A percentile compares a stretch with the other conserved stretches of the same genome.
These are phyloP conservation scores for Purshia tridentata DNA, from an alignment of 306 rosid species.

Conservation along the genomic window DNA sequence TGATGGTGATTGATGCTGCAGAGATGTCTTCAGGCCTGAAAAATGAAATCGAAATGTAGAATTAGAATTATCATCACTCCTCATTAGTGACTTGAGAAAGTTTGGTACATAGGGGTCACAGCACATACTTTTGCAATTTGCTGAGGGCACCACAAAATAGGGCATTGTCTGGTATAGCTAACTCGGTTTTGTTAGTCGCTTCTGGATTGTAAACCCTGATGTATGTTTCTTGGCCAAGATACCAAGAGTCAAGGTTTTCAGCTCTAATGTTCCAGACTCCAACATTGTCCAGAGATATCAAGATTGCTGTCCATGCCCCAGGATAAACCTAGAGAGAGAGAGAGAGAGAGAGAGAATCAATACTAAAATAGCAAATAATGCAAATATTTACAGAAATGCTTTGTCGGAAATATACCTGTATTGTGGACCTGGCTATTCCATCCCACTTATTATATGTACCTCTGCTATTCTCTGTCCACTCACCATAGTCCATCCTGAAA, in stretches of 20 bases:
- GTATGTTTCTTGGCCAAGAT: conserved; percentile 97
- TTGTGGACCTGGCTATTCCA: conserved; percentile 86
- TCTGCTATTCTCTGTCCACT: conserved; percentile 91
- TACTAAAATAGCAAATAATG: neutral
- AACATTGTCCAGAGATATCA: conserved; percentile 89
- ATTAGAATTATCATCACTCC: neutral
- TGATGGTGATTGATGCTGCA: conserved; percentile 38
- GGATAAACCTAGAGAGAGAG: conserved; percentile 66
- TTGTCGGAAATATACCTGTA: conserved; percentile 54
- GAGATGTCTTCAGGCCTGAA: conserved; percentile 71
- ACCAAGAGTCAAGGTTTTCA: conserved; percentile 92
- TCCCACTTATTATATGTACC: conserved; percentile 99
- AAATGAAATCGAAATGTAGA: conserved; percentile 15
- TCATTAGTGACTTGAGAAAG: neutral
- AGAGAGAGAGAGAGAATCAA: neutral
- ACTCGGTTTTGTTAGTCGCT: conserved; percentile 85
- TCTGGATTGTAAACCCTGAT: conserved; percentile 79
- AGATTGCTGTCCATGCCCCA: conserved; percentile 91
- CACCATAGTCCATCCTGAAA: conserved; percentile 94
- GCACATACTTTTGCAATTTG: conserved; percentile 69
- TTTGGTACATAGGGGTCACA: conserved; percentile 8
- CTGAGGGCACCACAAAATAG: conserved; percentile 76
- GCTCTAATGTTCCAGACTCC: conserved; percentile 92
- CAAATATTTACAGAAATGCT: neutral
- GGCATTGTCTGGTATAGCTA: conserved; percentile 78